These are phyloP conservation scores for Gossypium gossypioides DNA, from an alignment of 441 rosid species.

Conservation along the genomic window DNA sequence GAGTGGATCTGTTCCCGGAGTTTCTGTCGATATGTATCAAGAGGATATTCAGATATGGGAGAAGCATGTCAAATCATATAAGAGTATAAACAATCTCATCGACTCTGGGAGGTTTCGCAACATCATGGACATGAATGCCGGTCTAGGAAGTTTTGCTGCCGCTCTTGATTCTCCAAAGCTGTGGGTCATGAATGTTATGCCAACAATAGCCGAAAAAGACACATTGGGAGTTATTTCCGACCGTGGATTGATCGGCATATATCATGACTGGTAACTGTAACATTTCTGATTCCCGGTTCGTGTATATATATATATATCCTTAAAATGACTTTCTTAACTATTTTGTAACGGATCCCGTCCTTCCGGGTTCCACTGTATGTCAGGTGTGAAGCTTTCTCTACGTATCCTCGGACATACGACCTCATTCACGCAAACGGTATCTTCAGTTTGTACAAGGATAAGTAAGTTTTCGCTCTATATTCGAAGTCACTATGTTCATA, in stretches of 20 bases:
- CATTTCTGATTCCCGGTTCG: neutral
- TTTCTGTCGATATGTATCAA: slow-evolving; percentile 23
- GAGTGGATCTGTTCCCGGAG: slow-evolving; percentile 24
- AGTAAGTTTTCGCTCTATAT: slow-evolving; percentile 18
- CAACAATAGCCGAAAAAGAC: slow-evolving; percentile 34
- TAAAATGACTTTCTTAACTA: neutral
- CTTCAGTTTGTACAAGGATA: slow-evolving; percentile 36
- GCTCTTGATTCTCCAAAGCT: slow-evolving; percentile 31
- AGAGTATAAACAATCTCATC: slow-evolving; percentile 26
- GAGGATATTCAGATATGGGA: slow-evolving; percentile 28
- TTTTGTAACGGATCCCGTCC: neutral
- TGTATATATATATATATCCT: neutral
- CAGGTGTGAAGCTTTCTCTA: slow-evolving; percentile 48
- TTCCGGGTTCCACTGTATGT: neutral
- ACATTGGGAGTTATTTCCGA: slow-evolving; percentile 30
- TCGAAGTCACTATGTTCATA: neutral
- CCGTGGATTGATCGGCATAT: slow-evolving; percentile 43
- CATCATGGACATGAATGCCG: slow-evolving; percentile 43
- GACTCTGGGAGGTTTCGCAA: slow-evolving; percentile 35
- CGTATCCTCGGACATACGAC: slow-evolving; percentile 45
- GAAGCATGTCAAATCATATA: slow-evolving; percentile 33
- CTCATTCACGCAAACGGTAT: slow-evolving; percentile 33
- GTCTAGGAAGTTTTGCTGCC: slow-evolving; percentile 41
- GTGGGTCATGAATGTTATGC: slow-evolving; percentile 50
- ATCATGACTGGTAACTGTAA: slow-evolving; percentile 39